Evolutionary conservation across 163 green algal genomes (phyloP).

Genomic region (Volvox carteri): DNA sequence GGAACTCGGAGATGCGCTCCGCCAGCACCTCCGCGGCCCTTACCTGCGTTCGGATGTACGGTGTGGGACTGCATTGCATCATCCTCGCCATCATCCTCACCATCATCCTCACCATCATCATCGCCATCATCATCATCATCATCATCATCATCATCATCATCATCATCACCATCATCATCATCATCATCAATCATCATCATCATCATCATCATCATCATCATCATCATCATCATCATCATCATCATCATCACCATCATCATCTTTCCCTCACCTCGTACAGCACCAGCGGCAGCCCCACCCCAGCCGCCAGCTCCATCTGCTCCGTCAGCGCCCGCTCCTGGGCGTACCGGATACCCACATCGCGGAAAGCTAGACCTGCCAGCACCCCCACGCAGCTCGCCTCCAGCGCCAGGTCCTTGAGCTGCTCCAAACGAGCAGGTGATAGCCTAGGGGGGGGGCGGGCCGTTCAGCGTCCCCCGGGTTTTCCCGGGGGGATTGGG

Average conservation of each 20-base stretch:
- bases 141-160: no score
- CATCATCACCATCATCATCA: no score
- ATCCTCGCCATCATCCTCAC: no score
- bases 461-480: no score
- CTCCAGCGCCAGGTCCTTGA: constrained; percentile 50
- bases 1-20: constrained; percentile 57
- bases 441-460: constrained; percentile 29
- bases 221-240: no score
- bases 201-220: no score
- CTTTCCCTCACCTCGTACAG: constrained; percentile 53
- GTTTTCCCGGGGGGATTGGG: no score
- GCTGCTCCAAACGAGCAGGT: constrained; percentile 46
- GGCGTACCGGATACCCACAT: constrained; percentile 51
- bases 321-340: constrained; percentile 58
- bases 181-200: no score
- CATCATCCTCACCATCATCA: no score
- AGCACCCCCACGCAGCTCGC: constrained; percentile 53
- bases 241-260: no score
- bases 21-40: constrained; percentile 36
- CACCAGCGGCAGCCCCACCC: constrained; percentile 59
- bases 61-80: no score
- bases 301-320: constrained; percentile 62
- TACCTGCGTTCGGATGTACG: constrained; percentile 30
- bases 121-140: no score
- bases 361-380: constrained; percentile 58